phyloP scores from a whole-genome alignment of 768 basidiomycete species.

The Suillus variegatus region DNA sequence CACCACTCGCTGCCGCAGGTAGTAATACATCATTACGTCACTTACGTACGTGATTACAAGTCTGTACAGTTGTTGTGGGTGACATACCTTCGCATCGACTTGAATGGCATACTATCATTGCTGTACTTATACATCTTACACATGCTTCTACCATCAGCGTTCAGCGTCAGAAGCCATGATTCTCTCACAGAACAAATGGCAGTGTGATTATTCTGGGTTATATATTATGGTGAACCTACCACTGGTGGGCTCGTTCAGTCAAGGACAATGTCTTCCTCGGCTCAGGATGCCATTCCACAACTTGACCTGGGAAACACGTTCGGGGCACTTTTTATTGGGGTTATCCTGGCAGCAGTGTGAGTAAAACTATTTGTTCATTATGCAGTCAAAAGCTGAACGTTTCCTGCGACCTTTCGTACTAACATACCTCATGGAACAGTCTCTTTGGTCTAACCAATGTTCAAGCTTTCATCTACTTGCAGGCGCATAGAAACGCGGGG shows the following conservation, averaged over 20 bases:
- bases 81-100: too few species aligned
- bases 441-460: conserved; percentile 1
- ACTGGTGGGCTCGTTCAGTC: background rate
- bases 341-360: background rate
- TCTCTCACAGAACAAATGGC: background rate
- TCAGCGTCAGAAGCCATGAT: background rate
- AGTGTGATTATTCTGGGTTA: background rate
- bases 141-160: background rate
- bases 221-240: background rate
- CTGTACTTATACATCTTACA: too few species aligned
- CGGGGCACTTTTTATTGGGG: conserved; percentile 3
- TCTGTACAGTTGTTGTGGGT: too few species aligned
- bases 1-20: too few species aligned
- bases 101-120: too few species aligned
- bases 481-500: background rate
- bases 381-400: background rate
- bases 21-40: too few species aligned
- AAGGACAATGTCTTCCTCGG: background rate
- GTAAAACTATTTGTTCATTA: background rate
- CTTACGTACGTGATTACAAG: too few species aligned
- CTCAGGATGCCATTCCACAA: background rate
- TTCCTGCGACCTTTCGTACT: background rate
- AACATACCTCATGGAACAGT: background rate
- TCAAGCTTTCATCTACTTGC: background rate
- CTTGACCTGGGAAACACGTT: background rate